These are phyloP conservation scores for Stereocaulon alpinum DNA, from an alignment of 495 filamentous ascomycete species.

Conservation along the genomic window DNA sequence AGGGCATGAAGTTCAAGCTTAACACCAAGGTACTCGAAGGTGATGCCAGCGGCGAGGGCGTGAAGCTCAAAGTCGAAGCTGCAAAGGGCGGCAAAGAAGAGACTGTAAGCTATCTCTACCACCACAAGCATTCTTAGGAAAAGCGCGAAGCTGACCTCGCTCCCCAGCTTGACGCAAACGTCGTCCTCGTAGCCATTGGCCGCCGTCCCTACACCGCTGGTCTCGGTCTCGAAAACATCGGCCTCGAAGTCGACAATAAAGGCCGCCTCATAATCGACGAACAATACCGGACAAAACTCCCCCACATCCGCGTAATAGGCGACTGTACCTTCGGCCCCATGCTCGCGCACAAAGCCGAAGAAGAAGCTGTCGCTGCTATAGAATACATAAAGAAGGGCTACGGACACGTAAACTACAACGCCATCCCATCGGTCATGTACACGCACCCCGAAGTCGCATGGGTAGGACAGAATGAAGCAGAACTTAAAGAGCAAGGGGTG, in stretches of 20 bases:
- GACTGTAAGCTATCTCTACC: constrained; percentile 44
- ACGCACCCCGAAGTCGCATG: constrained; percentile 97
- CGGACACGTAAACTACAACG: constrained; percentile 97
- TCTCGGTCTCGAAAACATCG: constrained; percentile 86
- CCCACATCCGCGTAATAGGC: constrained; percentile 93
- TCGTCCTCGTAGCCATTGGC: constrained; percentile 94
- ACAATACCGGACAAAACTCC: constrained; percentile 94
- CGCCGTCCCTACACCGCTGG: constrained; percentile 88
- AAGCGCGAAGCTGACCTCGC: neutral
- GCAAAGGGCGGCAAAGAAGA: constrained; percentile 95
- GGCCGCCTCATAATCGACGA: constrained; percentile 94
- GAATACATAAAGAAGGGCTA: constrained; percentile 97
- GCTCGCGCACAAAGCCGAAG: constrained; percentile 99
- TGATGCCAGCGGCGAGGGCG: constrained; percentile 61
- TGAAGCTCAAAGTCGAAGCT: constrained; percentile 78
- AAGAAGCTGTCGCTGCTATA: constrained; percentile 87
- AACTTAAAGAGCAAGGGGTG: constrained; percentile 78
- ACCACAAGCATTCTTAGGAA: constrained; percentile 13
- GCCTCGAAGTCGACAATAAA: constrained; percentile 84
- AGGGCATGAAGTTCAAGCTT: constrained; percentile 97
- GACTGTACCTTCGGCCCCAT: constrained; percentile 97
- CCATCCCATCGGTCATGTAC: constrained; percentile 98
- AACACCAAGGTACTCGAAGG: constrained; percentile 88
- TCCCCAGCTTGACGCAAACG: constrained; percentile 76
- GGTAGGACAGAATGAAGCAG: constrained; percentile 97